Evolutionary conservation across 371 early-diverging fungal genomes (phyloP).

Genomic region (Capniomyces stellatus): DNA sequence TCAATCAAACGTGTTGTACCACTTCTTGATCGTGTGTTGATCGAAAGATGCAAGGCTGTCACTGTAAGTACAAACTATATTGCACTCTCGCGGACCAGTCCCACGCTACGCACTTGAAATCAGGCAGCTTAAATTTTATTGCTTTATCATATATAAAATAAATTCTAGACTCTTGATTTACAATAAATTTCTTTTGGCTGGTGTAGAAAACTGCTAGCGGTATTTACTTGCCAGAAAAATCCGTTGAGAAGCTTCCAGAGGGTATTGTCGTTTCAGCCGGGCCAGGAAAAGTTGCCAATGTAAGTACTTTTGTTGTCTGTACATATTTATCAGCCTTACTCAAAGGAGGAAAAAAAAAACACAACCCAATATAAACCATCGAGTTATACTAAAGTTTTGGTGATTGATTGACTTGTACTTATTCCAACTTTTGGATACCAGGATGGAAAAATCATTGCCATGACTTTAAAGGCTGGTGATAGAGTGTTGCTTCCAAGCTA

Average conservation of each 20-base stretch:
- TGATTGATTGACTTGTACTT: slow-evolving; percentile 4
- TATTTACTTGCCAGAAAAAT: slow-evolving; percentile 91
- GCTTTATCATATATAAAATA: too few species aligned
- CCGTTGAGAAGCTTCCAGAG: slow-evolving; percentile 88
- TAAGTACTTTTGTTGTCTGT: too few species aligned
- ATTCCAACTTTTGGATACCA: background rate
- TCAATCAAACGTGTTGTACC: slow-evolving; percentile 39
- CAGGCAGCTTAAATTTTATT: too few species aligned
- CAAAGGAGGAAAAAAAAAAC: too few species aligned
- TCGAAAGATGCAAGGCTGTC: slow-evolving; percentile 88
- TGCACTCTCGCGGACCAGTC: too few species aligned
- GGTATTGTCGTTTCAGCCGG: slow-evolving; percentile 87
- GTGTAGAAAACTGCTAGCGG: slow-evolving; percentile 90
- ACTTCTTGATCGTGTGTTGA: slow-evolving; percentile 90
- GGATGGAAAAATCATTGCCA: slow-evolving; percentile 66
- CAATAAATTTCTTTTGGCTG: too few species aligned
- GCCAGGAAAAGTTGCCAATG: slow-evolving; percentile 64
- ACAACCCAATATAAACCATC: slow-evolving; percentile 17
- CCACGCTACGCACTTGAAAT: too few species aligned
- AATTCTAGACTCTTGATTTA: too few species aligned
- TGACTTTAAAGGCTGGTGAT: slow-evolving; percentile 78
- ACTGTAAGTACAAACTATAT: slow-evolving; percentile 57
- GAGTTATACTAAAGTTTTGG: background rate
- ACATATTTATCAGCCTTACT: too few species aligned
- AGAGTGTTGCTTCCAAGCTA: slow-evolving; percentile 85